Conservation (phyloP, 2,329 filamentous ascomycete genomes). For the Lachnellula subtilissima region DNA sequence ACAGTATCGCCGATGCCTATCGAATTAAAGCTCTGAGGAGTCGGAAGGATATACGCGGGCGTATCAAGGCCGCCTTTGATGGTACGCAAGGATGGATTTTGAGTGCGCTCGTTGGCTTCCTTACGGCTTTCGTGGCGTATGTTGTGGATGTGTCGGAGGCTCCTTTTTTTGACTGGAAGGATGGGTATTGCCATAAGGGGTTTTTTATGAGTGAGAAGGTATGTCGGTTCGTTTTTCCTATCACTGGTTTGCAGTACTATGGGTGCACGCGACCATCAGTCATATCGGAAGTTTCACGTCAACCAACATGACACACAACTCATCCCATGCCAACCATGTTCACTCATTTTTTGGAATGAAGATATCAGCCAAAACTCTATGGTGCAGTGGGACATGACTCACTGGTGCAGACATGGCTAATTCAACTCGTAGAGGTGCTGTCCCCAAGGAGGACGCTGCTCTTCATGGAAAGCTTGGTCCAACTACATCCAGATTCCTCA, state of each 20-base stretch:
- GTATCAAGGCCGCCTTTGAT: constrained; percentile 71
- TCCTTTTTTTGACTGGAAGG: constrained; percentile 83
- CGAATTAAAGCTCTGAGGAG: constrained; percentile 78
- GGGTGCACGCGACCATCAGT: background rate
- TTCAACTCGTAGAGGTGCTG: constrained; percentile 46
- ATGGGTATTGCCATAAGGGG: constrained; percentile 69
- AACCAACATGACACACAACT: too few species aligned
- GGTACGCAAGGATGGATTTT: constrained; percentile 91
- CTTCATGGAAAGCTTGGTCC: constrained; percentile 62
- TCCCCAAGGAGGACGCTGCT: constrained; percentile 47
- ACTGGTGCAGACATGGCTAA: constrained; percentile 13
- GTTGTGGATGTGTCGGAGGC: constrained; percentile 83
- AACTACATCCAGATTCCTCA: constrained; percentile 27
- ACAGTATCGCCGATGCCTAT: constrained; percentile 90
- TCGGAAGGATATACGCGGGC: constrained; percentile 80
- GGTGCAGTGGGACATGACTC: too few species aligned
- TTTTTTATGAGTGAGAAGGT: constrained; percentile 74
- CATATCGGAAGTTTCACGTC: too few species aligned
- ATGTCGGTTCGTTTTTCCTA: constrained; percentile 35
- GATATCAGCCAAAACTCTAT: too few species aligned
- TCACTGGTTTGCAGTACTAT: background rate
- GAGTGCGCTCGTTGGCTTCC: constrained; percentile 80
- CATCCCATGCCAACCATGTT: too few species aligned
- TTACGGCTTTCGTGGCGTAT: constrained; percentile 84
- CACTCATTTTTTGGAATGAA: too few species aligned